A percentile compares a stretch with the other conserved stretches of the same genome.
These are phyloP conservation scores for Talaromyces trachyspermus DNA, from an alignment of 495 filamentous ascomycete species.

Conservation along the genomic window DNA sequence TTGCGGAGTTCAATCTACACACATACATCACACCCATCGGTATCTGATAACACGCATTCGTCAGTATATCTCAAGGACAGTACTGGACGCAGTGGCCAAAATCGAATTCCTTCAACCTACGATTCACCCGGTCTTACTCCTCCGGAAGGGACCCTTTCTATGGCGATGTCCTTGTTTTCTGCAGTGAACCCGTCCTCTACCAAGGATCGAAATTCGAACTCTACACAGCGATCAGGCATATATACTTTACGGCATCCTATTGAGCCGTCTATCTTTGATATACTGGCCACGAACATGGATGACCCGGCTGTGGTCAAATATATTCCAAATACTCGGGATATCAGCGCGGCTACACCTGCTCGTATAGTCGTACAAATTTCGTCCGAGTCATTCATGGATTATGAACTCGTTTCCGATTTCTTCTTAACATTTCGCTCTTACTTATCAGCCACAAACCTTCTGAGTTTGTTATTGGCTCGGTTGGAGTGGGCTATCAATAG, in stretches of 20 bases:
- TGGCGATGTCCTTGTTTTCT: constrained; percentile 12
- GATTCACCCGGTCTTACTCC: constrained; percentile 5
- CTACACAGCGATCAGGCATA: constrained; percentile 30
- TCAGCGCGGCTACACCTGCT: constrained; percentile 83
- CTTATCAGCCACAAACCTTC: constrained; percentile 64
- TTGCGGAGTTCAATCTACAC: constrained; percentile 68
- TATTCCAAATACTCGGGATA: constrained; percentile 59
- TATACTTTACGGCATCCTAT: constrained; percentile 42
- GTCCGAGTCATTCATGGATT: constrained; percentile 91
- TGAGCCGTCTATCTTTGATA: constrained; percentile 64
- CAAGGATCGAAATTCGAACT: constrained; percentile 1
- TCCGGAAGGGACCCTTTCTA: constrained; percentile 1
- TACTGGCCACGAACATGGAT: constrained; percentile 63
- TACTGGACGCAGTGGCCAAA: constrained; percentile 12
- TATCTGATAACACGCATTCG: constrained; percentile 46
- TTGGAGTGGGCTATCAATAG: constrained; percentile 81
- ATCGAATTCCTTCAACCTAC: constrained; percentile 4
- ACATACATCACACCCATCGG: constrained; percentile 39
- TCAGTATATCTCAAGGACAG: constrained; percentile 30
- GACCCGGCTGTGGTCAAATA: constrained; percentile 81
- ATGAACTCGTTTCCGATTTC: constrained; percentile 95
- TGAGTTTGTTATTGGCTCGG: constrained; percentile 75
- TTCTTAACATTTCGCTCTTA: constrained; percentile 93
- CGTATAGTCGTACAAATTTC: constrained; percentile 97
- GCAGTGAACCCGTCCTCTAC: constrained; percentile 1